Evolutionary conservation across 768 basidiomycete species (phyloP), one percentile per base, ranked within the genome.

Genomic region (Lactarius evosmus): DNA sequence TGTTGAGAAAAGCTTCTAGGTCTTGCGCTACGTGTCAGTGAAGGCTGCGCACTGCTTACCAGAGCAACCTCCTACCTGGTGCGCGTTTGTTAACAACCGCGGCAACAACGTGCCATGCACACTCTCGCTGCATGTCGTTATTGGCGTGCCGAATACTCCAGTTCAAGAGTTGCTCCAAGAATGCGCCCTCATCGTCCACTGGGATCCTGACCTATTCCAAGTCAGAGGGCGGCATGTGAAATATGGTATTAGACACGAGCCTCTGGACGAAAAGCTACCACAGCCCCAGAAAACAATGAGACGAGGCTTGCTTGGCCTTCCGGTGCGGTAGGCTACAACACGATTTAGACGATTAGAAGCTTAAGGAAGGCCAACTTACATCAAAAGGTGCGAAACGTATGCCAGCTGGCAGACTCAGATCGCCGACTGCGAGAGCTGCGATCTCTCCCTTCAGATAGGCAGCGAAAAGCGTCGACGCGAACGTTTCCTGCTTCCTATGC

Each of bases 81-180:
- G 79, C 78, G 40, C 85, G 83, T 73, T 94, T 93, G 73, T 98
- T 97, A 30, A 94, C 74, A n/a, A 91, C 75, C 0, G 87, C 82
- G 1, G 87, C 80, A 19, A 93, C 72, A 3, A 85, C 69, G 41
- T 86, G 81, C 69, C 83, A 78, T 2, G 80, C 82, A 30, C 85
- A 80, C 33, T 81, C 79, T 66, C 78, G 77, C 71, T 91, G 88
- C 0, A 81, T 67, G 50, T 77, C 74, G 56, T 76, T 82, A 19
- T 80, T 79, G 4, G 81, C 76, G 12, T 73, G 69, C 7, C 75
- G 69, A 25, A 91, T 74, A 44, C 80, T 79, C 91, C 91, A 95
- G 8, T 73, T 69, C 14, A 91, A 72, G 7, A 91, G 74, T 44
- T 72, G 71, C 9, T 81, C 75, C 30, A 93, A 72, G 69, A 89